These are phyloP conservation scores for Scheffersomyces amazonensis DNA, from an alignment of 805 yeast genomes.

Conservation along the genomic window DNA sequence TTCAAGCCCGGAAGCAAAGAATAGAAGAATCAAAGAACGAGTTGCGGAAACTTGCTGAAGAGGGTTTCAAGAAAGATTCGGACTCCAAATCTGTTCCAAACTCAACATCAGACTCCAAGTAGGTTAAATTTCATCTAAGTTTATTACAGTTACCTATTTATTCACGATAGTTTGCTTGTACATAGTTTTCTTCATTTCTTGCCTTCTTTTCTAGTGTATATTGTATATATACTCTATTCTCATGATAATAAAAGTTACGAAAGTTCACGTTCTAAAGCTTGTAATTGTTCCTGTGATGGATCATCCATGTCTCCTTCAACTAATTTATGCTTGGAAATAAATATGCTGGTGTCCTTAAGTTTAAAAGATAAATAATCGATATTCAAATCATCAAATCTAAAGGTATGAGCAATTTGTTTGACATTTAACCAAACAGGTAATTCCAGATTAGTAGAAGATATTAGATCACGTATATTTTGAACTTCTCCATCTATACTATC, in stretches of 20 bases:
- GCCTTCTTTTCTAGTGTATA: too few species aligned
- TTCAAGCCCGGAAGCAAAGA: conserved; percentile 63
- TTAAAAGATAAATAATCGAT: background rate
- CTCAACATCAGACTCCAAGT: too few species aligned
- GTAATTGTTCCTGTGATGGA: background rate
- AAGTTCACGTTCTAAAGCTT: too few species aligned
- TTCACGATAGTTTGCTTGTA: too few species aligned
- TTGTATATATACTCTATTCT: too few species aligned
- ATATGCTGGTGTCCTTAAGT: background rate
- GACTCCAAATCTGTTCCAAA: too few species aligned
- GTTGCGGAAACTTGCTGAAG: conserved; percentile 28
- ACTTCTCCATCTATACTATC: background rate
- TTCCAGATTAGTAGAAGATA: background rate
- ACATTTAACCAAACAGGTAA: background rate
- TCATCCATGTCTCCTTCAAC: background rate
- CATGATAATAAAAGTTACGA: too few species aligned
- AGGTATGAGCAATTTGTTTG: too few species aligned
- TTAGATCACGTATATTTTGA: background rate
- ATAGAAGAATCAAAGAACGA: conserved; percentile 60
- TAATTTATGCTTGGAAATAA: background rate
- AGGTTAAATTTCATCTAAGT: too few species aligned
- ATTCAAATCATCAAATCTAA: too few species aligned
- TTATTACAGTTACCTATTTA: too few species aligned
- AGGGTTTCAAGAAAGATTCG: conserved; percentile 27
- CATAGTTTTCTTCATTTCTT: too few species aligned